phyloP scores from a whole-genome alignment of 805 yeast genomes.

The Barnettozyma sp. region DNA sequence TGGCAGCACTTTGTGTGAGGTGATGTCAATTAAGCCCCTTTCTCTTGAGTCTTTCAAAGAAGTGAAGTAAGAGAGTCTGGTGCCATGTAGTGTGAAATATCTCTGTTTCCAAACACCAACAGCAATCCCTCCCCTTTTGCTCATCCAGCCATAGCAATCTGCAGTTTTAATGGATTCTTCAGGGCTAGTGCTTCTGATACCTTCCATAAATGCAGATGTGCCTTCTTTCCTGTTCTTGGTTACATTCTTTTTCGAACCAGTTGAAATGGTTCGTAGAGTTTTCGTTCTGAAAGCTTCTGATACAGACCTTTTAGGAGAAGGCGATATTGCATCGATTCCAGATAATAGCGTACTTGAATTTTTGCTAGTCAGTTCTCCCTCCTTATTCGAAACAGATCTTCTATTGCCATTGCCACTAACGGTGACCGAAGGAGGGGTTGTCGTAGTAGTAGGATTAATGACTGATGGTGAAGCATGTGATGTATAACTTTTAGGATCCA shows the following conservation, averaged over 20 bases:
- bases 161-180: conserved; percentile 72
- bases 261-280: conserved; percentile 45
- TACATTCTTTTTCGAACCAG: conserved; percentile 36
- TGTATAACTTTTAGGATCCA: conserved; percentile 10
- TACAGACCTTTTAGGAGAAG: conserved; percentile 34
- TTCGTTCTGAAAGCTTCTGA: conserved; percentile 47
- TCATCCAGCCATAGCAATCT: conserved; percentile 89
- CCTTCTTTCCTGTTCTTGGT: conserved; percentile 44
- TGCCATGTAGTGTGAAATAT: conserved; percentile 80
- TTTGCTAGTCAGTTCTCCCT: conserved; percentile 19
- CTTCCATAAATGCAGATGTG: conserved; percentile 82
- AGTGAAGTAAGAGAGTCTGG: conserved; percentile 83
- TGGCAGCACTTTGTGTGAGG: conserved; percentile 87
- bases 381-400: conserved; percentile 48
- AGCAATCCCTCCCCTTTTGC: conserved; percentile 78
- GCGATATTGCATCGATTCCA: neutral
- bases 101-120: conserved; percentile 91
- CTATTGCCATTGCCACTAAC: conserved; percentile 31
- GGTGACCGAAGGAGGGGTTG: too few species aligned
- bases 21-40: conserved; percentile 90
- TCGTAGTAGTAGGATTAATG: too few species aligned
- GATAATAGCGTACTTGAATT: neutral
- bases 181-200: conserved; percentile 70
- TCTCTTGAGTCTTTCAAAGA: conserved; percentile 75
- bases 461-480: conserved; percentile 14